Evolutionary conservation across 176 grass and related monocot species (phyloP).

Genomic region (Elaeis guineensis): DNA sequence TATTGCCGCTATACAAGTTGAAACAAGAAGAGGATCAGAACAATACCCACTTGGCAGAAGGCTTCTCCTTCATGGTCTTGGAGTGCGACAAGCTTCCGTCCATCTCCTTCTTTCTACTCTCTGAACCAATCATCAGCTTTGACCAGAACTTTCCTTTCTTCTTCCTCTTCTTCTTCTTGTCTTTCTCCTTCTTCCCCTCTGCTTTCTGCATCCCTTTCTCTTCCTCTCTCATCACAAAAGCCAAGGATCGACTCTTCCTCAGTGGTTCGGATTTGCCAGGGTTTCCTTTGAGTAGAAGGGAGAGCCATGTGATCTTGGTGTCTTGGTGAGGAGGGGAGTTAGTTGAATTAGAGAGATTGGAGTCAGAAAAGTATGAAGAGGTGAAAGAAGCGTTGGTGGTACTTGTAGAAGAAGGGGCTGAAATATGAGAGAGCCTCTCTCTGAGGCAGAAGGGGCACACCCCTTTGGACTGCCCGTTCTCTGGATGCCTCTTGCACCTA

Average conservation of each 20-base stretch:
- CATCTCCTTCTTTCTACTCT: background rate
- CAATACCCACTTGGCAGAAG: background rate
- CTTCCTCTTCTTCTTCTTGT: background rate
- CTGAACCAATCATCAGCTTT: background rate
- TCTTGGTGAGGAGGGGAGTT: background rate
- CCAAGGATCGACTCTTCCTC: slow-evolving; percentile 7
- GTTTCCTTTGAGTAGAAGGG: background rate
- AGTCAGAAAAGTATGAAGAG: background rate
- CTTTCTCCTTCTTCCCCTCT: background rate
- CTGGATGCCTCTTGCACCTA: slow-evolving; percentile 14
- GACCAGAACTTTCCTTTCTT: slow-evolving; percentile 4
- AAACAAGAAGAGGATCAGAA: no score
- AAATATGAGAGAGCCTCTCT: slow-evolving; percentile 6
- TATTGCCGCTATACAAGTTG: no score
- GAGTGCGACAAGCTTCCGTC: background rate
- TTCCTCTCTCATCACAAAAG: background rate
- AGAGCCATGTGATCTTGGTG: no score
- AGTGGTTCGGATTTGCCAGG: background rate
- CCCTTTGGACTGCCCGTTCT: slow-evolving; percentile 14
- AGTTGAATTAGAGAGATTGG: background rate
- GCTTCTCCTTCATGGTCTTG: slow-evolving; percentile 3
- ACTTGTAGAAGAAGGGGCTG: slow-evolving; percentile 1
- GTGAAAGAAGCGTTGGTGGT: background rate
- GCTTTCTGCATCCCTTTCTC: background rate
- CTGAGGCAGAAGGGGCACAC: slow-evolving; percentile 17